Evolutionary conservation across 257 asterid species (phyloP), one percentile per base, ranked within the genome.

Genomic region (Plantago elongata): DNA sequence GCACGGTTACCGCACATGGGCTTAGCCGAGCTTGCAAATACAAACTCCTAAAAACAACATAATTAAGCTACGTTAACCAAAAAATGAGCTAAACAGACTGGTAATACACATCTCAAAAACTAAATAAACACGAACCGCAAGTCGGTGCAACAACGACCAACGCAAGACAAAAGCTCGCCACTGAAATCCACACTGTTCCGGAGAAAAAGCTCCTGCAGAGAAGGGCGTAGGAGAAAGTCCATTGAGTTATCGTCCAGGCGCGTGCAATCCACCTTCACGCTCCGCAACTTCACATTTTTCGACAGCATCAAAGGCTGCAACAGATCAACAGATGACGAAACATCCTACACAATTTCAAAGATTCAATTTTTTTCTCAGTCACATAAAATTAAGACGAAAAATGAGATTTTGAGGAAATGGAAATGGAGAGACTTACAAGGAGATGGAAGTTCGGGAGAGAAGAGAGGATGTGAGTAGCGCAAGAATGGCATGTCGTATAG

Each of bases 181-280:
- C 91, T 89, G 62, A 89, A 92, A 73, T 84, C 84, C 1, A 72
- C 74, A 54, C 99, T 89, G 67, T 89, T 83, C 6, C 80, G 84
- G 64, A 93, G 89, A 79, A 65, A 79, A 45, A 89, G 73, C 72
- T 87, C 95, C 12, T 81, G 88, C 75, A 93, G 66, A 67, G 94
- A 77, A 52, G 95, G 94, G 1, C 77, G 82, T 60, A 79, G 64
- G 47, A 93, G 69, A 44, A 68, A 75, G 65, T 75, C 82, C 54
- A 89, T 74, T 13, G 85, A 83, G 10, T 81, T 78, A 83, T 92
- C 99, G 52, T 87, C 88, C 30, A 92, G 88, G 64, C 94, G 95
- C 69, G 80, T 74, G 83, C 96, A 89, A 54, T 92, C 91, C 47
- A 92, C 67, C 76, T 83, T 85, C 74, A 92, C 55, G 83, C 88